These are phyloP conservation scores for Lentinula raphanica DNA, from an alignment of 768 basidiomycete genomes.

Conservation along the genomic window DNA sequence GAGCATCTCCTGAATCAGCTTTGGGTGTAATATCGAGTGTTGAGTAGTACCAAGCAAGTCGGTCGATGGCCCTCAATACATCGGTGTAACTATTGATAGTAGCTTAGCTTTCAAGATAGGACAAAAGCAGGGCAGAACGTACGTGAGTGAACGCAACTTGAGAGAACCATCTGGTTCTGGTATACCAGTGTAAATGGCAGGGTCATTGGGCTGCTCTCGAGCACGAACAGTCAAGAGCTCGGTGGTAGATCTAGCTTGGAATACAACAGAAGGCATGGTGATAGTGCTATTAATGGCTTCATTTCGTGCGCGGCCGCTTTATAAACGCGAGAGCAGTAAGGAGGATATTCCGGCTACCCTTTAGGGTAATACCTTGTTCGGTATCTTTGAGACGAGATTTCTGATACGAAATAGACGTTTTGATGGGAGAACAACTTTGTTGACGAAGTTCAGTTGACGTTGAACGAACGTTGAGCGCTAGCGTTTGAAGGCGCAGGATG, in stretches of 20 bases:
- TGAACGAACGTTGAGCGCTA: too few relatives aligned
- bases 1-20: conserved; percentile 17
- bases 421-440: too few relatives aligned
- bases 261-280: conserved; percentile 17
- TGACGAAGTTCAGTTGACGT: too few relatives aligned
- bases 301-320: not conserved
- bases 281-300: too few relatives aligned
- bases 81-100: conserved; percentile 11
- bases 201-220: conserved; percentile 15
- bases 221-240: conserved; percentile 19
- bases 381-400: too few relatives aligned
- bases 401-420: too few relatives aligned
- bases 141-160: conserved; percentile 15
- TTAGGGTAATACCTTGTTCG: too few relatives aligned
- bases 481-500: too few relatives aligned
- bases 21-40: conserved; percentile 19
- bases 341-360: too few relatives aligned
- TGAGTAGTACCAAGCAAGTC: conserved; percentile 25
- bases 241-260: conserved; percentile 19
- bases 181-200: conserved; percentile 19
- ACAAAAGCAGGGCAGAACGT: not conserved
- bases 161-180: conserved; percentile 10
- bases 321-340: not conserved
- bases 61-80: conserved; percentile 20
- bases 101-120: not conserved